A percentile compares a stretch with the other conserved stretches of the same genome.
Evolutionary conservation across 371 early-diverging fungal species (phyloP).

Genomic region (Mortierella sp.): DNA sequence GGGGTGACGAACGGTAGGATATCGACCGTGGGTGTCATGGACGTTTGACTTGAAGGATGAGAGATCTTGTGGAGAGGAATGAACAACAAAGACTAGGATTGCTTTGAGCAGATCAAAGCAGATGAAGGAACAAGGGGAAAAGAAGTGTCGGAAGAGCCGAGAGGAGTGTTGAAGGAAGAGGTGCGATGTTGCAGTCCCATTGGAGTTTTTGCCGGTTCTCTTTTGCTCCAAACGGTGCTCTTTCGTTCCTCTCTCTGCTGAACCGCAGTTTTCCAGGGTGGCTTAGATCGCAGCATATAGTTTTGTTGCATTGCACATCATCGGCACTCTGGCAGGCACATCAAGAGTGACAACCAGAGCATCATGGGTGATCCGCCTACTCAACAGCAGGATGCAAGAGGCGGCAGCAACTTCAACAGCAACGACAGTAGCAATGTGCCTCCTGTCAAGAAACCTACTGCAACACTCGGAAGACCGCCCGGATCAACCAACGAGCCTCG

Average conservation of each 20-base stretch:
- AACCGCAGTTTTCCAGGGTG: not conserved
- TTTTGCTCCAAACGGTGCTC: constrained; percentile 11
- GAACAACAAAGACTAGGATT: no score
- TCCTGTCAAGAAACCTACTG: constrained; percentile 23
- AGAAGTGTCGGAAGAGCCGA: not conserved
- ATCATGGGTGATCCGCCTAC: constrained; percentile 13
- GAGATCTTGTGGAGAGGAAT: not conserved
- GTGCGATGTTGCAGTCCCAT: constrained; percentile 3
- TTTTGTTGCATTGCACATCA: no score
- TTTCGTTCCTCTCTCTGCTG: not conserved
- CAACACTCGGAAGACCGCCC: constrained; percentile 45
- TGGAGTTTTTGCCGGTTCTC: not conserved
- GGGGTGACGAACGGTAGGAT: constrained; percentile 51
- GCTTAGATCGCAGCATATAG: not conserved
- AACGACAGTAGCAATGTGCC: not conserved
- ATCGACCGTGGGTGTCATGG: constrained; percentile 16
- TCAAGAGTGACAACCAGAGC: no score
- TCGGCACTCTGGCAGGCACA: no score
- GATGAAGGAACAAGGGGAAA: not conserved
- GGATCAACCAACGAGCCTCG: constrained; percentile 54
- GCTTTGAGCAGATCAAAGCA: no score
- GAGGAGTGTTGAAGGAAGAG: no score
- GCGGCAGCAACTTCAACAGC: not conserved
- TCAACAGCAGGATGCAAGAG: no score
- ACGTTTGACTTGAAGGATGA: not conserved